Conservation (phyloP, 805 yeast species). For the Debaryomyces prosopidis region DNA sequence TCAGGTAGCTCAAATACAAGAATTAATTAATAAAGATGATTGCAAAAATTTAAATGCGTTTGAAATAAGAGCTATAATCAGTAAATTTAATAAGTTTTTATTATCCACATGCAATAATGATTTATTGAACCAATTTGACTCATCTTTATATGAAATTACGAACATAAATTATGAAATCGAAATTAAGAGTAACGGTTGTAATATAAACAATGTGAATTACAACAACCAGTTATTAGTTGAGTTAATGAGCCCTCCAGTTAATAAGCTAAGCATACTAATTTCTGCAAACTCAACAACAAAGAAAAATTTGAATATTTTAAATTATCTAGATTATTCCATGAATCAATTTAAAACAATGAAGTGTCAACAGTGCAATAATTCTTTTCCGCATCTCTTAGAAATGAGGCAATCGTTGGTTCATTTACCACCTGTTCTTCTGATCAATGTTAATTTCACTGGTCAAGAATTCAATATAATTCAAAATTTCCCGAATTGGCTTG, state of each 20-base stretch:
- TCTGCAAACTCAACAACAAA: conserved; percentile 11
- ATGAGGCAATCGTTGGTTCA: conserved; percentile 50
- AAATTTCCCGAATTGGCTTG: conserved; percentile 56
- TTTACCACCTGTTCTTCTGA: conserved; percentile 63
- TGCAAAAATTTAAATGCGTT: conserved; percentile 44
- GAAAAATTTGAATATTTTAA: conserved; percentile 41
- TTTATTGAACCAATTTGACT: conserved; percentile 34
- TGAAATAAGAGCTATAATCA: conserved; percentile 46
- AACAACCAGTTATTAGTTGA: conserved; percentile 44
- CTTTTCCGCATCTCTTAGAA: conserved; percentile 43
- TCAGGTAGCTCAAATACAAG: conserved; percentile 49
- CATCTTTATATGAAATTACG: conserved; percentile 31
- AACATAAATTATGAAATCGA: conserved; percentile 47
- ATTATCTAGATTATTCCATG: conserved; percentile 63
- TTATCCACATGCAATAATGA: conserved; percentile 54
- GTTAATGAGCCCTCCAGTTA: conserved; percentile 38
- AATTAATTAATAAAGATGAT: conserved; percentile 53
- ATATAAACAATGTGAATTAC: conserved; percentile 30
- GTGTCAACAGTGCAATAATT: conserved; percentile 46
- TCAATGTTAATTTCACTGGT: conserved; percentile 57
- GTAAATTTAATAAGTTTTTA: conserved; percentile 59
- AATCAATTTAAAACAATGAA: conserved; percentile 50
- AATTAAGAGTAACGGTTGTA: conserved; percentile 41
- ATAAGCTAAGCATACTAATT: conserved; percentile 4
- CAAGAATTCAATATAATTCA: conserved; percentile 56